A percentile compares a stretch with the other conserved stretches of the same genome.
Conservation (phyloP, 768 basidiomycete species). For the Boletales sp. region DNA sequence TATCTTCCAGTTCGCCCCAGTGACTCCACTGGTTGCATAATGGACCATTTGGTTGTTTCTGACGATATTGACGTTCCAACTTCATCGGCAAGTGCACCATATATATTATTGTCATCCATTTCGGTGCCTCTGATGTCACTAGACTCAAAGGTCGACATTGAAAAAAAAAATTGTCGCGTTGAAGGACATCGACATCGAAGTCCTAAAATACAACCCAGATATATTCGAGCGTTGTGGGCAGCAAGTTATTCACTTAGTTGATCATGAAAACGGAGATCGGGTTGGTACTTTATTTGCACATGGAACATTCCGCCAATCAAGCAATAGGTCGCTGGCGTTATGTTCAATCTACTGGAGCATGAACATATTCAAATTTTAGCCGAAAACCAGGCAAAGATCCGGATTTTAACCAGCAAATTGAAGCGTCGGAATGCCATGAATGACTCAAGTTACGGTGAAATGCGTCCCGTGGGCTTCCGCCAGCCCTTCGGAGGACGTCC, state of each 20-base stretch:
- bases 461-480: background rate
- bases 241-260: background rate
- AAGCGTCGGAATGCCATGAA: background rate
- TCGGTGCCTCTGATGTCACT: too few species aligned
- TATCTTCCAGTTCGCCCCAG: background rate
- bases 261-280: background rate
- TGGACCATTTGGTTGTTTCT: background rate
- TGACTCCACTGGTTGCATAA: background rate
- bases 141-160: background rate
- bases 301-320: rapidly evolving
- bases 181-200: rapidly evolving
- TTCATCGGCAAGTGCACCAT: background rate
- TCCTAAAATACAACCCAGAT: background rate
- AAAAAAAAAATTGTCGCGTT: background rate
- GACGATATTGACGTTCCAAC: background rate
- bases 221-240: background rate
- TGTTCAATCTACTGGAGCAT: background rate
- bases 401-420: background rate
- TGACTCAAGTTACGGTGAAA: background rate
- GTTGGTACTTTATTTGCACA: background rate
- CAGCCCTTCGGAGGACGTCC: conserved; percentile 2
- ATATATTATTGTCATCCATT: background rate
- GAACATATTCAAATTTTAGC: background rate
- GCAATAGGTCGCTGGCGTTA: background rate
- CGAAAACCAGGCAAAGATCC: conserved; percentile 5